Base-by-base conservation (phyloP, 441 rosid species). In the Metrosideros polymorpha region DNA sequence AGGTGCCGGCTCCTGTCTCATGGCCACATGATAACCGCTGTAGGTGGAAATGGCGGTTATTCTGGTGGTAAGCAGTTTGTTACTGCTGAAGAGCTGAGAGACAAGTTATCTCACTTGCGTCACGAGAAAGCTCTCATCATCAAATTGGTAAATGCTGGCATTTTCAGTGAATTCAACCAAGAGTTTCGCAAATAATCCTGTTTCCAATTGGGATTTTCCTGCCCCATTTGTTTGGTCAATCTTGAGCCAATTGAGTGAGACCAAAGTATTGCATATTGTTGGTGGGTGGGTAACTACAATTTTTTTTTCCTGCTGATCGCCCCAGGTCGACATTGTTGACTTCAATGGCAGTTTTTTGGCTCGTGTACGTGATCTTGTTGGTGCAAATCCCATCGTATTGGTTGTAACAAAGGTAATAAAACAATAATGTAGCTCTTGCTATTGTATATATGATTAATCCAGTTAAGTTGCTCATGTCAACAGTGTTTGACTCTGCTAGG, bases 11-110 rank as follows among this genome's bases (percentile, higher is more conserved):
- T 97, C 29, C 90, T 97, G 84, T 95, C 99, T 85, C 99, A 97
- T 89, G 99, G 99, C 82, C 99, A 94, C 85, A 97, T 97, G 98
- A 92, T 97, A 86, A 96, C 98, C 43, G 98, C 99, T 85, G 99
- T 97, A 22, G 99, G 99, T 89, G 99, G 99, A 42, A 95, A 97
- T 89, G 99, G 99, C 59, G 99, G 99, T 9, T 97, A 97, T 90
- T 50, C 99, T 53, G 98, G 99, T 77, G 97, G 98, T 42, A 96
- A 95, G 90, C 99, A 96, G 85, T 98, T 98, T 85, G 96, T 96
- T 85, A 87, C 93, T 1, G 99, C 99, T n/a, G 97, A 97, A 76
- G 93, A 96, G 90, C 98, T 98, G 59, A 92, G 98, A 2, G 94
- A 96, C 85, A 96, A 96, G 87, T 96, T 98, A 71, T 96, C 97